Conservation (phyloP, 208 protist species). For the Wallacemonas collosoma region DNA sequence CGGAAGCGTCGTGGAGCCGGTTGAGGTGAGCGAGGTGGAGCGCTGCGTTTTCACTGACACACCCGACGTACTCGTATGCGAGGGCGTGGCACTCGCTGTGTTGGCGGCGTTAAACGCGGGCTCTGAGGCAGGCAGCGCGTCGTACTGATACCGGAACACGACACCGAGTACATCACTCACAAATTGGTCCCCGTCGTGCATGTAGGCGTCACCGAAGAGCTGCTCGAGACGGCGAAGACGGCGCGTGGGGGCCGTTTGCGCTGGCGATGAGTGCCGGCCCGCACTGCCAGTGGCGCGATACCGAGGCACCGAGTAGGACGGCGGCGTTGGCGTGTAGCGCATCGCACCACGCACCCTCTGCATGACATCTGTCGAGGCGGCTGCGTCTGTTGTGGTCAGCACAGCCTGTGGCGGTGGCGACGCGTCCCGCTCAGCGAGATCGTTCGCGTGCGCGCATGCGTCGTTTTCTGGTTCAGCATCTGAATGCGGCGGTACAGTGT, state of each 20-base stretch:
- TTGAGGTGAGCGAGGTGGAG: not conserved
- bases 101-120: not conserved
- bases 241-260: not conserved
- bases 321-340: not conserved
- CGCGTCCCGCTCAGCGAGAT: not conserved
- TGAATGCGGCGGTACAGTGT: not conserved
- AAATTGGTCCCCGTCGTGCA: slow-evolving; percentile 49
- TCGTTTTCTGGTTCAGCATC: too few relatives aligned
- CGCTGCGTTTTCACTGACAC: not conserved
- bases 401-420: not conserved
- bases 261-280: not conserved
- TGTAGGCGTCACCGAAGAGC: slow-evolving; percentile 53
- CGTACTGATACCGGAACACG: slow-evolving; percentile 67
- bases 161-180: slow-evolving; percentile 48
- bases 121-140: slow-evolving; percentile 14
- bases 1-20: not conserved
- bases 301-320: not conserved
- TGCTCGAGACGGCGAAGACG: slow-evolving; percentile 35
- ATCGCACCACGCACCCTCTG: not conserved
- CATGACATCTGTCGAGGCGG: too few relatives aligned
- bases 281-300: slow-evolving; percentile 2
- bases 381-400: not conserved
- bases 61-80: too few relatives aligned
- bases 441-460: too few relatives aligned
- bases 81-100: slow-evolving; percentile 41